These are phyloP conservation scores for Aspergillus steynii DNA, from an alignment of 495 filamentous ascomycete species.

Conservation along the genomic window DNA sequence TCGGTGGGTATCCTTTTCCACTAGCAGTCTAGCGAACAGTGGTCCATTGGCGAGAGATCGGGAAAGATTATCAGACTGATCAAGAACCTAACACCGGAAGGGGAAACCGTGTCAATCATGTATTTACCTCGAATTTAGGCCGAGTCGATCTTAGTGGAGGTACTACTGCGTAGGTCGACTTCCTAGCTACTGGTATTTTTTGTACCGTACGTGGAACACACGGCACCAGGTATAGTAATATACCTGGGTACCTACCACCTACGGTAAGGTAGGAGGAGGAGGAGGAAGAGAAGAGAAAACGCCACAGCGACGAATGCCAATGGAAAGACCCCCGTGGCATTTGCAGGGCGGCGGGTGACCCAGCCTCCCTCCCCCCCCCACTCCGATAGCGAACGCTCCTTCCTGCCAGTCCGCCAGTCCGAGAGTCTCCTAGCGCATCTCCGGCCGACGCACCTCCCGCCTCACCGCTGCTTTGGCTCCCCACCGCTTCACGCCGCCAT, in stretches of 20 bases:
- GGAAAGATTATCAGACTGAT: conserved; percentile 20
- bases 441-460: conserved; percentile 28
- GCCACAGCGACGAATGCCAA: no score
- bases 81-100: neutral
- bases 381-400: conserved; percentile 30
- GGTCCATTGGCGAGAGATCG: conserved; percentile 11
- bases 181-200: no score
- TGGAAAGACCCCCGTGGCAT: neutral
- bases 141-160: no score
- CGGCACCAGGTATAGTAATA: no score
- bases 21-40: neutral
- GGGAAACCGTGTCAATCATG: no score
- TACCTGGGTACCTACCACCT: no score
- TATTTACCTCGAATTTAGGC: no score
- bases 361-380: conserved; percentile 20
- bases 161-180: no score
- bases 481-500: conserved; percentile 30
- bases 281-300: no score
- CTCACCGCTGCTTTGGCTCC: conserved; percentile 54
- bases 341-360: conserved; percentile 12
- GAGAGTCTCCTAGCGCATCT: conserved; percentile 42
- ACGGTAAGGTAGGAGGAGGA: no score
- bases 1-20: conserved; percentile 3
- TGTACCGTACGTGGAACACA: no score
- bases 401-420: neutral